A percentile compares a stretch with the other conserved stretches of the same genome.
phyloP scores from a whole-genome alignment of 441 rosid species.

The Pelargonium citronellum region DNA sequence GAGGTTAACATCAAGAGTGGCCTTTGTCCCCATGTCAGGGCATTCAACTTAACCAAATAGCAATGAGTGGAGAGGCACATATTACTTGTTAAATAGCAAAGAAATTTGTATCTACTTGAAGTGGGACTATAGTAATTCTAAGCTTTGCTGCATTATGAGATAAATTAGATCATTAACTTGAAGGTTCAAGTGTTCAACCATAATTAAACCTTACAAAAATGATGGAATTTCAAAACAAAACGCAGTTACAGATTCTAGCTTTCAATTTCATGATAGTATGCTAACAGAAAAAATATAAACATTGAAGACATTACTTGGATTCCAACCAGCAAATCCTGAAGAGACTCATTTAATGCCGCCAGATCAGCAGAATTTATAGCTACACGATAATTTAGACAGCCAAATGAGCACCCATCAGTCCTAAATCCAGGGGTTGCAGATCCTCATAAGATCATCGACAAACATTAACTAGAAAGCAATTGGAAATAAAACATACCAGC shows the following conservation, averaged over 20 bases:
- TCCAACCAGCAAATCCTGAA: slow-evolving; percentile 95
- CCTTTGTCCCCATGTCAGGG: too few species aligned
- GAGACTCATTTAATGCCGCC: slow-evolving; percentile 74
- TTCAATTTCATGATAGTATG: not conserved
- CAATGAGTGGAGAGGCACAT: not conserved
- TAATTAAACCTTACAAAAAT: too few species aligned
- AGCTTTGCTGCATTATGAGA: not conserved
- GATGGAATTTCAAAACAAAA: not conserved
- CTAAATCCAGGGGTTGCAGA: slow-evolving; percentile 17
- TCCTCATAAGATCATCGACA: slow-evolving; percentile 15
- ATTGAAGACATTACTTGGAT: slow-evolving; percentile 56
- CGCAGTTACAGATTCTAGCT: not conserved
- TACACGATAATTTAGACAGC: slow-evolving; percentile 21
- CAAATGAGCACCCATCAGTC: slow-evolving; percentile 13
- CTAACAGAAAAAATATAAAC: slow-evolving; percentile 4
- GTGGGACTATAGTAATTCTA: not conserved
- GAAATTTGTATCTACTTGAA: not conserved
- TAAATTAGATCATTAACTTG: not conserved
- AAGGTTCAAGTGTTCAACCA: too few species aligned
- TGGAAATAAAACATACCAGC: slow-evolving; percentile 41
- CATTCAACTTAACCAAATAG: too few species aligned
- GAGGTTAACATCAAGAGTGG: too few species aligned
- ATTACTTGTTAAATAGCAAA: not conserved
- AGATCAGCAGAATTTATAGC: slow-evolving; percentile 68
- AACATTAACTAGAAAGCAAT: slow-evolving; percentile 17